Conservation (phyloP, 345 rosid species). For the Arabidopsis arenosa region DNA sequence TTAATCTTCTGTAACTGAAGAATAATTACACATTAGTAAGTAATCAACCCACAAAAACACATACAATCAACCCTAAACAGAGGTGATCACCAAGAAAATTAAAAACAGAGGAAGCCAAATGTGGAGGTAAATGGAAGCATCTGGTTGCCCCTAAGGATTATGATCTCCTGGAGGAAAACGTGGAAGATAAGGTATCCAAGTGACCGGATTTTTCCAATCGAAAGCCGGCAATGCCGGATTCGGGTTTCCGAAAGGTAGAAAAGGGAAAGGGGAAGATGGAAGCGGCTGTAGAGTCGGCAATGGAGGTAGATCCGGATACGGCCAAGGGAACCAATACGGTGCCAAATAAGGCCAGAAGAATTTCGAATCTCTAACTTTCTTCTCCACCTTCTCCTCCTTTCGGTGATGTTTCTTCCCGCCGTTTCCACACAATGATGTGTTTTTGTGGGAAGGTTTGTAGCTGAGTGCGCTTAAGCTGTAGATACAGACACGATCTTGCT, state of each 20-base stretch:
- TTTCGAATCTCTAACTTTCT: constrained; percentile 56
- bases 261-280: constrained; percentile 50
- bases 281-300: constrained; percentile 51
- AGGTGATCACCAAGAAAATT: background rate
- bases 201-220: constrained; percentile 61
- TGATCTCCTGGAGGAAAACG: constrained; percentile 42
- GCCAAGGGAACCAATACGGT: constrained; percentile 65
- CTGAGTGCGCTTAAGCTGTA: constrained; percentile 79
- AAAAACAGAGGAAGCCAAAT: constrained; percentile 17
- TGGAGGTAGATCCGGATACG: constrained; percentile 44
- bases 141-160: constrained; percentile 9
- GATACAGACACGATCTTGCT: constrained; percentile 77
- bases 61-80: constrained; percentile 6
- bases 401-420: constrained; percentile 27
- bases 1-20: constrained; percentile 30
- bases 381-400: constrained; percentile 35
- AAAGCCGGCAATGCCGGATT: constrained; percentile 61
- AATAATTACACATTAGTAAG: constrained; percentile 39
- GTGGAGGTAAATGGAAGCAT: constrained; percentile 11
- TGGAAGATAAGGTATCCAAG: constrained; percentile 70
- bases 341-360: constrained; percentile 64
- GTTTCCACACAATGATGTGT: constrained; percentile 53
- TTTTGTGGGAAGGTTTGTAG: constrained; percentile 63
- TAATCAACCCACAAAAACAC: constrained; percentile 28
- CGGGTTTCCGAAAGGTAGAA: constrained; percentile 46